Conservation (phyloP, 2,329 filamentous ascomycete genomes). For the Neurospora sp. region DNA sequence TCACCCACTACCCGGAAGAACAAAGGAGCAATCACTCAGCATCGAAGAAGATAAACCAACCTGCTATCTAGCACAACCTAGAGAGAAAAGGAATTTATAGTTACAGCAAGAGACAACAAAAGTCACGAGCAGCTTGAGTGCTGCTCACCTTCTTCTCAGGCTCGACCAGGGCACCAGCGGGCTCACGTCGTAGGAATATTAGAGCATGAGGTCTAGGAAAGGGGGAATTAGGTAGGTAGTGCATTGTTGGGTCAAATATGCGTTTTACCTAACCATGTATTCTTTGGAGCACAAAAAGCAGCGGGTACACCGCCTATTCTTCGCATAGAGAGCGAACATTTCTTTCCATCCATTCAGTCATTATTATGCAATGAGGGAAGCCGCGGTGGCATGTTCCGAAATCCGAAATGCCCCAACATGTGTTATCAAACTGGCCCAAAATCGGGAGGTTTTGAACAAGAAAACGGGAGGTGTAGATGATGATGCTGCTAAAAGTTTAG, state of each 20-base stretch:
- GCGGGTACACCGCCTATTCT: not conserved
- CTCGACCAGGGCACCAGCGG: not conserved
- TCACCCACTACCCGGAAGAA: not conserved
- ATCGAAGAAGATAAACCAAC: not conserved
- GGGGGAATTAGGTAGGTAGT: no score
- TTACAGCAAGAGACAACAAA: not conserved
- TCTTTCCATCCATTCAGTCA: not conserved
- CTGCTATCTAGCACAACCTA: not conserved
- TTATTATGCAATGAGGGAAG: not conserved
- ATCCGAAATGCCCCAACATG: no score
- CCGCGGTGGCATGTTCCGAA: no score
- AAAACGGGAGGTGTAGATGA: no score
- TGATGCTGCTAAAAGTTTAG: no score
- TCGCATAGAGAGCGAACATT: not conserved
- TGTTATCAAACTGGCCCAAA: no score
- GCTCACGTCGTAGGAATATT: not conserved
- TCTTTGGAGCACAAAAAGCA: not conserved
- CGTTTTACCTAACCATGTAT: not conserved
- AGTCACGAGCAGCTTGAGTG: not conserved
- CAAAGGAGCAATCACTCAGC: not conserved
- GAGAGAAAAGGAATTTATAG: not conserved
- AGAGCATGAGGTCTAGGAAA: no score
- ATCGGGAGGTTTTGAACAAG: no score
- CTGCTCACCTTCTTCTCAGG: not conserved
- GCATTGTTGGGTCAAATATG: not conserved